A percentile compares a stretch with the other conserved stretches of the same genome.
Evolutionary conservation across 2,329 filamentous ascomycete species (phyloP).

Genomic region (Fusarium sp.): DNA sequence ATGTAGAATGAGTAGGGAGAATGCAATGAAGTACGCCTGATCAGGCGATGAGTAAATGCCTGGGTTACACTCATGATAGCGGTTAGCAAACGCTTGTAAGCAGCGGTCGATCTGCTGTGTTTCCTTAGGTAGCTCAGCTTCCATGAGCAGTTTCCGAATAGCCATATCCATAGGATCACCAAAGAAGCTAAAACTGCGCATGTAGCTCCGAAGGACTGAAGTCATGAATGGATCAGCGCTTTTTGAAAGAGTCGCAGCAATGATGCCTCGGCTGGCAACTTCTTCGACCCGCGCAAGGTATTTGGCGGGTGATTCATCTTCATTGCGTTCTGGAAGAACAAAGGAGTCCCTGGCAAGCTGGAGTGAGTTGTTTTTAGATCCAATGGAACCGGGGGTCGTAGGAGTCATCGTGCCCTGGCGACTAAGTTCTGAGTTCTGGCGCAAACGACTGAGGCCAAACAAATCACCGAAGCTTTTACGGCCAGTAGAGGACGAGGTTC

Average conservation of each 20-base stretch:
- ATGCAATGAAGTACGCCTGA: slow-evolving; percentile 98
- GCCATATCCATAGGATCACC: slow-evolving; percentile 99
- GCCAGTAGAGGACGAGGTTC: slow-evolving; percentile 88
- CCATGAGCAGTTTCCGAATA: slow-evolving; percentile 93
- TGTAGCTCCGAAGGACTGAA: slow-evolving; percentile 90
- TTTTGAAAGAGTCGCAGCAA: slow-evolving; percentile 87
- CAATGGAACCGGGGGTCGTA: slow-evolving; percentile 74
- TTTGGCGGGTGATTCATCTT: slow-evolving; percentile 89
- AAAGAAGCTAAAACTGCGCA: slow-evolving; percentile 94
- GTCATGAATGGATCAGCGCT: slow-evolving; percentile 85
- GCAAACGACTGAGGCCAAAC: slow-evolving; percentile 79
- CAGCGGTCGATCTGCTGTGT: slow-evolving; percentile 98
- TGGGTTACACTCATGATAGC: slow-evolving; percentile 98
- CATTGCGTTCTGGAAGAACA: slow-evolving; percentile 79
- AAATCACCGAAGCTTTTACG: slow-evolving; percentile 94
- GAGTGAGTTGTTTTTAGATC: slow-evolving; percentile 85
- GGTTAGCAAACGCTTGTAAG: slow-evolving; percentile 91
- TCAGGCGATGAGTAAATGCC: slow-evolving; percentile 92
- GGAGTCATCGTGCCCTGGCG: slow-evolving; percentile 76
- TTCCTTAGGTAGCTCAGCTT: slow-evolving; percentile 94
- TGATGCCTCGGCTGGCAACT: slow-evolving; percentile 79
- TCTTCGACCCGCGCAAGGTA: slow-evolving; percentile 89
- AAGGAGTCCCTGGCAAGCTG: slow-evolving; percentile 78
- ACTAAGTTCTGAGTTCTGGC: slow-evolving; percentile 81
- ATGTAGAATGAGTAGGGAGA: slow-evolving; percentile 94